phyloP scores from a whole-genome alignment of 169 alveolate genomes.

The Plasmodium vivax region DNA sequence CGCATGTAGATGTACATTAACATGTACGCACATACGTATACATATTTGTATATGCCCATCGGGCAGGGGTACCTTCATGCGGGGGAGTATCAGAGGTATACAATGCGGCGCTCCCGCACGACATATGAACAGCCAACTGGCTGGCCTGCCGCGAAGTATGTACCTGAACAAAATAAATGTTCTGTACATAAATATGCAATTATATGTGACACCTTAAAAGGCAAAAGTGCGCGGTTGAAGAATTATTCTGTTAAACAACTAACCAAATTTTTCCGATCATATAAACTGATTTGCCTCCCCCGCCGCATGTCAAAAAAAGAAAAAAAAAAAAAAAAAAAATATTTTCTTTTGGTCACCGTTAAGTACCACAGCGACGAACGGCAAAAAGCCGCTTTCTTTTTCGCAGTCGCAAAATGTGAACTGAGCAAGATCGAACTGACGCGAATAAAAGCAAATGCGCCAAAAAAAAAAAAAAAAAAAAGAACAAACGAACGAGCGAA shows the following conservation, averaged over 20 bases:
- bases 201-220: not conserved
- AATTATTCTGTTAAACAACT: not conserved
- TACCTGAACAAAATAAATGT: not conserved
- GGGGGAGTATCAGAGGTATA: not conserved
- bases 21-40: not conserved
- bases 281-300: not conserved
- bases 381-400: not conserved
- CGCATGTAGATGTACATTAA: not conserved
- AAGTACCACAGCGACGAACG: not conserved
- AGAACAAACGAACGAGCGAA: not conserved
- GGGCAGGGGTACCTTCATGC: not conserved
- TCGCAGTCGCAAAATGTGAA: not conserved
- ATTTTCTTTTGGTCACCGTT: not conserved
- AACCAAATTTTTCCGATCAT: not conserved
- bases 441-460: not conserved
- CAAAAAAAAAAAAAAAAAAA: not conserved
- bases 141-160: not conserved
- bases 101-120: not conserved
- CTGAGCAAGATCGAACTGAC: not conserved
- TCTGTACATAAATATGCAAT: not conserved
- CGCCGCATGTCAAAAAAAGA: not conserved
- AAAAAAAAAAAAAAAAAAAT: not conserved
- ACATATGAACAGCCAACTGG: not conserved
- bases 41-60: not conserved
- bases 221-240: not conserved